Evolutionary conservation across 208 protist species (phyloP).

Genomic region (Crithidia fasciculata): DNA sequence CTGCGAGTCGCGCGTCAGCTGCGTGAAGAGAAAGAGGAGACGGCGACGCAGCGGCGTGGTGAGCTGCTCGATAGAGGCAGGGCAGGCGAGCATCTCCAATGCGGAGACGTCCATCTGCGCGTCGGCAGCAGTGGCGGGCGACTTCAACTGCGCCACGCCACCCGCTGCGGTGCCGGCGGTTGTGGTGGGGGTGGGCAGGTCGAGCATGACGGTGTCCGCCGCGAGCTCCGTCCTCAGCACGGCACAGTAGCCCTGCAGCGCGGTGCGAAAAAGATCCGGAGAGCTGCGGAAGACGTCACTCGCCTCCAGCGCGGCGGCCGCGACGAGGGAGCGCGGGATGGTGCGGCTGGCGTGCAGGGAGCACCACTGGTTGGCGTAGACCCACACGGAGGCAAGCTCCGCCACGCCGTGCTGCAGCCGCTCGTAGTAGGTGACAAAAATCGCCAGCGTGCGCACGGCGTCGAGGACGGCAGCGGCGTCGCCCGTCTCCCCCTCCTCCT

Average conservation of each 20-base stretch:
- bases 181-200: slow-evolving; percentile 1
- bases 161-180: not conserved
- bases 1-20: slow-evolving; percentile 52
- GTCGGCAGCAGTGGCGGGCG: not conserved
- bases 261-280: slow-evolving; percentile 27
- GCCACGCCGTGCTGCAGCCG: slow-evolving; percentile 42
- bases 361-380: slow-evolving; percentile 59
- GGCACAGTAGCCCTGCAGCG: slow-evolving; percentile 36
- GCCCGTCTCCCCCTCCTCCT: slow-evolving; percentile 3
- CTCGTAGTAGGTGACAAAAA: slow-evolving; percentile 48
- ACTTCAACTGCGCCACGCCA: slow-evolving; percentile 14
- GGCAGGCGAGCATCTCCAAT: slow-evolving; percentile 17
- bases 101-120: slow-evolving; percentile 3
- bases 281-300: slow-evolving; percentile 22
- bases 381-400: slow-evolving; percentile 63
- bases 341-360: slow-evolving; percentile 14
- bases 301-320: slow-evolving; percentile 16
- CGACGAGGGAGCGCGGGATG: slow-evolving; percentile 22
- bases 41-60: slow-evolving; percentile 20
- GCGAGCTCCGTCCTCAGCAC: slow-evolving; percentile 50
- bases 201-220: slow-evolving; percentile 37
- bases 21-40: slow-evolving; percentile 46
- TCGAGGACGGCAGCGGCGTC: slow-evolving; percentile 1
- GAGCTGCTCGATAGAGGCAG: slow-evolving; percentile 21
- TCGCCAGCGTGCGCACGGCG: slow-evolving; percentile 30